Conservation (phyloP, 2,329 filamentous ascomycete genomes). For the Cyclaneusma minus region DNA sequence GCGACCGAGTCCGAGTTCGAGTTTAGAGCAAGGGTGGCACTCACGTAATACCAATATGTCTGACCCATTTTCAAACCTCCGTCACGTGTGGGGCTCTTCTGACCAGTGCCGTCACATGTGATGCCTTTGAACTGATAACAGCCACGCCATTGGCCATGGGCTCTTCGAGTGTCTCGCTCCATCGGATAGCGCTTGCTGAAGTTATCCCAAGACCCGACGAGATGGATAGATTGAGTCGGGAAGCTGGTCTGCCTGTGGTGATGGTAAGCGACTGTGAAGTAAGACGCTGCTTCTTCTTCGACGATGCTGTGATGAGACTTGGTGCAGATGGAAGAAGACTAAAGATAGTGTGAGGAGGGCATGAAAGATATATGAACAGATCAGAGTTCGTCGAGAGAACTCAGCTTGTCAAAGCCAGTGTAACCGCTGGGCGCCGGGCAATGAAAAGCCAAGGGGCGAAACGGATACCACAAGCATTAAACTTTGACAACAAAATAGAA, state of each 20-base stretch:
- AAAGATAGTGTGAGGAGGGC: too few species aligned
- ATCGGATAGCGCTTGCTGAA: conserved; percentile 67
- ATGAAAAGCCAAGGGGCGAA: too few species aligned
- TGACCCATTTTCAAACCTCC: conserved; percentile 84
- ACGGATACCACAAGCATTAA: too few species aligned
- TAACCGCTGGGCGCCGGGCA: too few species aligned
- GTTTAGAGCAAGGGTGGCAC: conserved; percentile 19
- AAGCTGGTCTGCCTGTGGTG: conserved; percentile 38
- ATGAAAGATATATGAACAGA: too few species aligned
- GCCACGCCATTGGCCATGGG: conserved; percentile 67
- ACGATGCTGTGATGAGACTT: too few species aligned
- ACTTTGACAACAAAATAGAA: too few species aligned
- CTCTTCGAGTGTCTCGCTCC: conserved; percentile 63
- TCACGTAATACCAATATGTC: conserved; percentile 91
- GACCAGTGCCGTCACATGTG: conserved; percentile 54
- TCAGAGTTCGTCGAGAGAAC: too few species aligned
- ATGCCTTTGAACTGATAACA: conserved; percentile 80
- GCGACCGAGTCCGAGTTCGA: conserved; percentile 2
- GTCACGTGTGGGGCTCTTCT: conserved; percentile 39
- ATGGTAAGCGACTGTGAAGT: too few species aligned
- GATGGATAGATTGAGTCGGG: conserved; percentile 53
- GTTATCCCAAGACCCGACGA: conserved; percentile 93
- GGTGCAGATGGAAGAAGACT: too few species aligned
- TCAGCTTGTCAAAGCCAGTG: too few species aligned
- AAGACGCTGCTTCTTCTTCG: too few species aligned